phyloP scores from a whole-genome alignment of 352 stramenopile genomes.

The Phytophthora cactorum region DNA sequence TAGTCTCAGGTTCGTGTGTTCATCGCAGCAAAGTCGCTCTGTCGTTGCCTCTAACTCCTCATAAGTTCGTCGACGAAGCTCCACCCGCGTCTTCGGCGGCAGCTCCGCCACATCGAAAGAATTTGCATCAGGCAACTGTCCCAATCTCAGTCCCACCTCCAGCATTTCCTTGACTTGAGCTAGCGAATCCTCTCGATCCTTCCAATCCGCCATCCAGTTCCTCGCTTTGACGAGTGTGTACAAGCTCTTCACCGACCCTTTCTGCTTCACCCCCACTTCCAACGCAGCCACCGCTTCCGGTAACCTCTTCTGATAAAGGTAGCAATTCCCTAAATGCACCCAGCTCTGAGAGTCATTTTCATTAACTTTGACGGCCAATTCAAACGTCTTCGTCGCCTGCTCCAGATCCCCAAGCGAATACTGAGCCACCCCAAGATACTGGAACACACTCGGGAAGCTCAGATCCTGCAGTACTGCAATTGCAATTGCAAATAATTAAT shows the following conservation, averaged over 20 bases:
- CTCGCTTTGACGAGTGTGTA: slow-evolving; percentile 67
- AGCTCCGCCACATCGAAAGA: slow-evolving; percentile 62
- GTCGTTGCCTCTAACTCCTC: slow-evolving; percentile 1
- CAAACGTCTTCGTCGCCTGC: slow-evolving; percentile 66
- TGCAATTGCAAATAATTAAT: background rate
- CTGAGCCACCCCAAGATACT: slow-evolving; percentile 75
- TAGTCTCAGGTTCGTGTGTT: slow-evolving; percentile 28
- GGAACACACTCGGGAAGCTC: slow-evolving; percentile 55
- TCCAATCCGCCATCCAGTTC: slow-evolving; percentile 77
- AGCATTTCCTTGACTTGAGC: slow-evolving; percentile 39
- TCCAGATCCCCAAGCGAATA: slow-evolving; percentile 71
- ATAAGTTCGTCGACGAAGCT: slow-evolving; percentile 31
- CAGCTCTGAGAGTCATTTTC: slow-evolving; percentile 54
- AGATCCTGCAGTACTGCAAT: slow-evolving; percentile 37
- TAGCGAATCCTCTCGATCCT: slow-evolving; percentile 58
- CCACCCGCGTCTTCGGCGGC: slow-evolving; percentile 28
- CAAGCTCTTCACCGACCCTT: slow-evolving; percentile 39
- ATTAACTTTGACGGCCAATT: slow-evolving; percentile 58
- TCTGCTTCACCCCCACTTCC: slow-evolving; percentile 53
- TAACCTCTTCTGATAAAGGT: slow-evolving; percentile 61
- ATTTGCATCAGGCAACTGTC: slow-evolving; percentile 23
- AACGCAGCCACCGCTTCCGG: slow-evolving; percentile 50
- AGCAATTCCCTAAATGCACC: slow-evolving; percentile 76
- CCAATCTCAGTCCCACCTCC: slow-evolving; percentile 22
- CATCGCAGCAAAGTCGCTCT: slow-evolving; percentile 24